Conservation (phyloP, 345 rosid species). For the Brassica carinata region DNA sequence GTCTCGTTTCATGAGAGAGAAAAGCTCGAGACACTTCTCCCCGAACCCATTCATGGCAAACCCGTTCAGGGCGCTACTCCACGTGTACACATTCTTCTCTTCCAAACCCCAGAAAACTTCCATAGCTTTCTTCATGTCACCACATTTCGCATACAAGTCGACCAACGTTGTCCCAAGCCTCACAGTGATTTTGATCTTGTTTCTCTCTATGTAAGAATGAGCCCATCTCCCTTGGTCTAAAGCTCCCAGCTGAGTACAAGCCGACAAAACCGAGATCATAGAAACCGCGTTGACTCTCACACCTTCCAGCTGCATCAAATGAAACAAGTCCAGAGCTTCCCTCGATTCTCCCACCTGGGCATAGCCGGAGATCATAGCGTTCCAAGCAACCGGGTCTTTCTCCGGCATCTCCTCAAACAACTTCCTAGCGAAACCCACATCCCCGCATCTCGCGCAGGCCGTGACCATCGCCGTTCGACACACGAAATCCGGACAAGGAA, state of each 20-base stretch:
- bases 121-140: slow-evolving; percentile 56
- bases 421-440: slow-evolving; percentile 46
- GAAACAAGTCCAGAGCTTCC: slow-evolving; percentile 55
- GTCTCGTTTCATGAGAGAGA: slow-evolving; percentile 47
- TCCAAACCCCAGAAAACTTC: slow-evolving; percentile 58
- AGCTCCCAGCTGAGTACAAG: slow-evolving; percentile 62
- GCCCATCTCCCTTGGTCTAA: slow-evolving; percentile 70
- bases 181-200: slow-evolving; percentile 50
- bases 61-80: slow-evolving; percentile 64
- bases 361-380: slow-evolving; percentile 63
- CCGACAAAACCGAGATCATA: slow-evolving; percentile 62
- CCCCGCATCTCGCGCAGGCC: slow-evolving; percentile 66
- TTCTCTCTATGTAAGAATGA: slow-evolving; percentile 56
- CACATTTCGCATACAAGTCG: slow-evolving; percentile 68
- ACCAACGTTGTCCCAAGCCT: slow-evolving; percentile 60
- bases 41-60: slow-evolving; percentile 62
- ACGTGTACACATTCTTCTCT: slow-evolving; percentile 60
- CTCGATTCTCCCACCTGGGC: slow-evolving; percentile 52
- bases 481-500: slow-evolving; percentile 56
- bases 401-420: slow-evolving; percentile 65
- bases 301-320: slow-evolving; percentile 63
- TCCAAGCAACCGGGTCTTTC: slow-evolving; percentile 58
- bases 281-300: slow-evolving; percentile 56
- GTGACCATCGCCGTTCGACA: slow-evolving; percentile 64
- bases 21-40: slow-evolving; percentile 54